Percentiles rank a stretch among this genome's conserved stretches.
phyloP scores from a whole-genome alignment of 768 basidiomycete genomes.

The Lactarius trivialis region DNA sequence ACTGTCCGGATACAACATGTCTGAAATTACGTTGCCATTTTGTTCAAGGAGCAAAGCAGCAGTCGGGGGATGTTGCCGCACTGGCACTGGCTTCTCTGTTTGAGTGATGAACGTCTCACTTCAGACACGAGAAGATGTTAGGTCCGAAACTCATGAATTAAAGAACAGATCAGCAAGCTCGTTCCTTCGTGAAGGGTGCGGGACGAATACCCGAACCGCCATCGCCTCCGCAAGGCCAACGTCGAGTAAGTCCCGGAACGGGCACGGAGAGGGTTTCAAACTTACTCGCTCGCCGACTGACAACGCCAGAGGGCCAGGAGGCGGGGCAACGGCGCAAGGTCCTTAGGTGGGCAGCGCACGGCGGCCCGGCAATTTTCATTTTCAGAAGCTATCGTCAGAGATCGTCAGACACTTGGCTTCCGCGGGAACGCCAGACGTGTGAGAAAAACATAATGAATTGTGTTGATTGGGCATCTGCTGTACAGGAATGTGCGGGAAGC shows the following conservation, averaged over 20 bases:
- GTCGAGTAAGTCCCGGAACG: not conserved
- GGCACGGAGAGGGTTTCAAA: constrained; percentile 4
- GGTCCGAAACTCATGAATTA: not conserved
- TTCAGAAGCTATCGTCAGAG: not conserved
- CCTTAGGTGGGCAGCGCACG: not conserved
- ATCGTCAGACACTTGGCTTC: not conserved
- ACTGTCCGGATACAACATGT: not conserved
- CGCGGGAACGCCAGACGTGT: not conserved
- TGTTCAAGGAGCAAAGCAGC: not conserved
- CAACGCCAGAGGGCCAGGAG: not conserved
- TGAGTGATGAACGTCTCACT: not conserved
- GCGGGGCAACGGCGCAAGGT: constrained; percentile 1
- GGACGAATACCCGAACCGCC: not conserved
- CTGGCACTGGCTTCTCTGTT: not conserved
- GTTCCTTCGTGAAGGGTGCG: not conserved
- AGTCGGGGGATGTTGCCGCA: not conserved
- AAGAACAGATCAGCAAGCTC: not conserved
- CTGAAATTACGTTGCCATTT: not conserved
- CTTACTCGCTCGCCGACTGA: not conserved
- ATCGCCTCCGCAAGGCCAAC: not conserved
- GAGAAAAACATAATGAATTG: not conserved
- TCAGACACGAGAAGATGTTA: not conserved
- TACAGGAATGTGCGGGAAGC: not conserved
- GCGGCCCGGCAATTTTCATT: not conserved
- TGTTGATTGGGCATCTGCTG: not conserved